Base-by-base conservation (phyloP, 192 early-diverging fungal genomes). In the Oehlia diaphana region DNA sequence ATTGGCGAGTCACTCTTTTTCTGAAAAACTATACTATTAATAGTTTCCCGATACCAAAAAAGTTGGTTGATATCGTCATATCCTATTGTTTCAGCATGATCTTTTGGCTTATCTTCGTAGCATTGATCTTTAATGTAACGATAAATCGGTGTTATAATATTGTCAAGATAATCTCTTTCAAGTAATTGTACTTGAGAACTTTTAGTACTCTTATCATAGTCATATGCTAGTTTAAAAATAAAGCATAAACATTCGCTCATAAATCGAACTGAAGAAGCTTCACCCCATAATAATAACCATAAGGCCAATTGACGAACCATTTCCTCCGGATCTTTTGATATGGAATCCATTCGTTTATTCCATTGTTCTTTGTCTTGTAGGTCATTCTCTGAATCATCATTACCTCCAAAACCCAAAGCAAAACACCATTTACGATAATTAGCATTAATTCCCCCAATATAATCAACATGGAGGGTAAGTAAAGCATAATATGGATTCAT, bases 371-470 rank as follows among this genome's bases (percentile, higher is more conserved):
- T 9, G 14, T 47, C 37, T 21, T 53, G 9, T 4, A 67, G 79
- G 10, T 84, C 42, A 33, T 82, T 81, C 66, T 84, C 82, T 35
- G 79, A 79, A 67, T 76, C 74, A 31, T 77, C 74, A 58, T 82
- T 80, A 88, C 89, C 66, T 90, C 85, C 73, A 89, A 81, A 76
- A 92, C 90, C 31, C 10, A 93, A 88, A 37, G 92, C 92, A 84
- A 95, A 94, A 84, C 91, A 95, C 94, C 94, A 95, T 72, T 91
- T 92, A 28, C 93, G 88, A 82, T 94, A 95, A 86, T 95, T 95
- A 74, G 93, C 90, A 71, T 92, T 84, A 79, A 92, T 92, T 58
- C 94, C 94, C 71, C 93, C 94, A 80, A 95, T 90, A 75, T 92
- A 93, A 79, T 95, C 94, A 14, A 92, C 91, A 79, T 95, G 93